Percentiles rank a stretch among this genome's conserved stretches.
These are phyloP conservation scores for Claviceps africana DNA, from an alignment of 2,329 filamentous ascomycete genomes.

Conservation along the genomic window DNA sequence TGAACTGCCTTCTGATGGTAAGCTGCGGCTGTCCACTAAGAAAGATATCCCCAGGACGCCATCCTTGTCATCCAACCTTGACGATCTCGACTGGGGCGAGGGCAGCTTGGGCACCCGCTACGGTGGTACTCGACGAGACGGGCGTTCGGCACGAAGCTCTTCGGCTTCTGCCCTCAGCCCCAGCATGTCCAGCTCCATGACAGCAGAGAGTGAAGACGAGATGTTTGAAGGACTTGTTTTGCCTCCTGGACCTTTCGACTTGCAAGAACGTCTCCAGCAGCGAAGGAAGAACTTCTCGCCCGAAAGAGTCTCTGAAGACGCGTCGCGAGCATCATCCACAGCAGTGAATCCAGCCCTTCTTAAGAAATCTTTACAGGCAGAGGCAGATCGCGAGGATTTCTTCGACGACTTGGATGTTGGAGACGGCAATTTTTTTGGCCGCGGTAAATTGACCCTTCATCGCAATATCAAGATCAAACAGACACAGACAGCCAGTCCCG, in stretches of 20 bases:
- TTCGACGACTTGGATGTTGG: constrained; percentile 78
- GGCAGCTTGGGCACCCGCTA: constrained; percentile 84
- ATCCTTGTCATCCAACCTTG: constrained; percentile 33
- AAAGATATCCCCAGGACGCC: constrained; percentile 51
- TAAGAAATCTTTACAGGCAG: constrained; percentile 20
- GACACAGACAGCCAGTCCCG: constrained; percentile 52
- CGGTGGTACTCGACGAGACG: constrained; percentile 70
- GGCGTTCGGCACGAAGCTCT: constrained; percentile 69
- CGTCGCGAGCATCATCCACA: constrained; percentile 4
- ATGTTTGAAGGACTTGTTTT: constrained; percentile 79
- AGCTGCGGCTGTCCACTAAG: constrained; percentile 48
- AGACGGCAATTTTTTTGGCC: constrained; percentile 67
- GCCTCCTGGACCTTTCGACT: constrained; percentile 70
- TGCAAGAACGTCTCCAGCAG: constrained; percentile 63
- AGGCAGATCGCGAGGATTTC: constrained; percentile 58
- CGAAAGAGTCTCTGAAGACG: constrained; percentile 29
- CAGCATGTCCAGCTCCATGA: constrained; percentile 82
- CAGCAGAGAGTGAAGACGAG: constrained; percentile 86
- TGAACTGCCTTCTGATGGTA: constrained; percentile 53
- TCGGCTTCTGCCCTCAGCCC: constrained; percentile 83
- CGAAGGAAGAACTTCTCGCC: constrained; percentile 49
- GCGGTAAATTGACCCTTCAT: constrained; percentile 70
- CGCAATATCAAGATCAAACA: constrained; percentile 84
- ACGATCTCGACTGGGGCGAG: constrained; percentile 89
- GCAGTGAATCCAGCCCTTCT: constrained; percentile 1